Evolutionary conservation across 2,329 filamentous ascomycete species (phyloP), one percentile per base, ranked within the genome.

Genomic region (Xylariaceae sp.): DNA sequence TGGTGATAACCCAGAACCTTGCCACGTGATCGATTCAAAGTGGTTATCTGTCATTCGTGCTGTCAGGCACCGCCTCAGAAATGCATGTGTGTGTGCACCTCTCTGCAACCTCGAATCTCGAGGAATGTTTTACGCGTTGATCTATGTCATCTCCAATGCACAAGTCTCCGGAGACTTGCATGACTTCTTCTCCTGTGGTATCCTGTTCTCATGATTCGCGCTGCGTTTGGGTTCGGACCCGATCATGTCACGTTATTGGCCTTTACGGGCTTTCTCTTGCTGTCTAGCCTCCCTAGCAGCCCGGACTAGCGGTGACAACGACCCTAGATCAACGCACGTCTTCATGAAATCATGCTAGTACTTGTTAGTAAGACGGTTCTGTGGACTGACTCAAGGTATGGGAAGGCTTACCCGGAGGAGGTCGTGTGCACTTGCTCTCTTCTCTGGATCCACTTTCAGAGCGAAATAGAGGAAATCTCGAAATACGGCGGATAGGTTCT

Each of bases 401-500:
- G 40, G 31, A 19, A 36, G 42, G 77, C 88, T 75, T 81, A 97
- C 94, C 75, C 89, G 86, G 63, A 99, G 78, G 55, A 99, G 75
- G 76, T 97, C 93, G 72, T 96, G 90, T 34, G 94, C 94, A 66
- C 90, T 96, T 38, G 92, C 92, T 72, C 94, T 81, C 83, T 96
- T 96, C 74, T 97, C 94, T 1, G 94, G 93, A 67, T 97, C 94
- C 6, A 99, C 94, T 77, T 95, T 96, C 49, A 99, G 79, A 6
- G 94, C 93, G 71, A 96, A 91, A 65, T 89, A 86, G 58, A 99
- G 75, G 71, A 97, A 99, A 70, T 97, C 92, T 57, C 85, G 83
- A 77, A 99, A 97, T 3, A 93, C 82, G 0, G 83, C 76, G 10
- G 89, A 89, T 46, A 97, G 72, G 44, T 87, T 86, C 51, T 92